Evolutionary conservation across 768 basidiomycete genomes (phyloP), one percentile per base, ranked within the genome.

Genomic region (Hortiboletus flavorubellus): DNA sequence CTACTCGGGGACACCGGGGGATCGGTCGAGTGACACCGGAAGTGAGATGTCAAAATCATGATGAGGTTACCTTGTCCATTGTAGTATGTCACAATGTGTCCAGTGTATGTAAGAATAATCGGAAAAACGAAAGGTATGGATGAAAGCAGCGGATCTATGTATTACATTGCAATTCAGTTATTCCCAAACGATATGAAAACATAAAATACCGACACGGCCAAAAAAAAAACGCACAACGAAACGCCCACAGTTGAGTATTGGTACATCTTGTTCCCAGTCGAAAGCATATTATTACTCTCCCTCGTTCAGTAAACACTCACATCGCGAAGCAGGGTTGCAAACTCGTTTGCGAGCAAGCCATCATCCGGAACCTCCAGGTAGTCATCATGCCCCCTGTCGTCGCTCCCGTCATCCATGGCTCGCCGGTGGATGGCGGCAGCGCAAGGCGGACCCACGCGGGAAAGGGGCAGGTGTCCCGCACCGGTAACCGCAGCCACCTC

Each of bases 401-500:
- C 49, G 15, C 4, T 14, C 29, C 50, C 61, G 3, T 55, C 50
- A 4, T 54, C 61, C 34, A 43, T 40, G 11, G 10, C 37, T 1
- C 39, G 38, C 14, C 44, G 26, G 31, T 53, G 29, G 35, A 51
- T n/a, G 6, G 56, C 54, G 5, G 34, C 18, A 12, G 48, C 58
- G 39, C 65, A 66, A 0, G 54, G 41, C 5, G 54, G 46, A 15
- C 64, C 60, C 30, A 26, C 49, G 42, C 56, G 64, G 1, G 61
- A 51, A 34, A 70, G 60, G 48, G 58, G 23, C 8, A 52, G 37
- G 4, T 58, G 55, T 21, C 53, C 59, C 0, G 42, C 46, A 15
- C 58, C 61, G 3, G 67, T 69, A 40, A 54, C 62, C 31, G 60
- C 65, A 40, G 63, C 59, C 26, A 71, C 58, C 46, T 71, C 69